Evolutionary conservation across 2,329 filamentous ascomycete genomes (phyloP).

Genomic region (Xylaria multiplex): DNA sequence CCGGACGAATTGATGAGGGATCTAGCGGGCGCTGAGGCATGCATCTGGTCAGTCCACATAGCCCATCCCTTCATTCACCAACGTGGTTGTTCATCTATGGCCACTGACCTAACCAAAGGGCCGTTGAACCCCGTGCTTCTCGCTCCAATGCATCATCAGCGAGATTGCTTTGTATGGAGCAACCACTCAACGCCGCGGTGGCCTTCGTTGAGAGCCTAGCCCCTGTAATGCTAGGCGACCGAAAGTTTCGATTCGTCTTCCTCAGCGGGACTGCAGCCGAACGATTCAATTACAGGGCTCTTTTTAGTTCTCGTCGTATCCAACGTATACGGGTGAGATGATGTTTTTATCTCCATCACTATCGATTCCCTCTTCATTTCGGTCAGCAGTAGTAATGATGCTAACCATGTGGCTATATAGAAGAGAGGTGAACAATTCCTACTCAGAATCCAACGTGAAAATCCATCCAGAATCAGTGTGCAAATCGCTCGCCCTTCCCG

Average conservation of each 20-base stretch:
- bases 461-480: constrained; percentile 49
- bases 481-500: constrained; percentile 52
- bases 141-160: neutral
- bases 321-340: constrained; percentile 50
- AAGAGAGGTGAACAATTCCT: constrained; percentile 55
- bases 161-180: constrained; percentile 22
- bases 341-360: too few relatives aligned
- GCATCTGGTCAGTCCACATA: constrained; percentile 67
- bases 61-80: neutral
- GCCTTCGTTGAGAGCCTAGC: constrained; percentile 57
- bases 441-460: constrained; percentile 51
- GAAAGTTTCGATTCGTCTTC: constrained; percentile 56
- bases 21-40: constrained; percentile 64
- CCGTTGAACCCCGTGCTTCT: constrained; percentile 47
- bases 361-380: too few relatives aligned
- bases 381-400: neutral
- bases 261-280: constrained; percentile 49
- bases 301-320: constrained; percentile 38
- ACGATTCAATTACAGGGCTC: too few relatives aligned
- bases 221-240: constrained; percentile 44
- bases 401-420: constrained; percentile 25
- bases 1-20: constrained; percentile 57
- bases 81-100: neutral
- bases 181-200: constrained; percentile 66
- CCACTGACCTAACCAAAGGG: constrained; percentile 46